Conservation (phyloP, 2,329 filamentous ascomycete genomes). For the Bertia moriformis region DNA sequence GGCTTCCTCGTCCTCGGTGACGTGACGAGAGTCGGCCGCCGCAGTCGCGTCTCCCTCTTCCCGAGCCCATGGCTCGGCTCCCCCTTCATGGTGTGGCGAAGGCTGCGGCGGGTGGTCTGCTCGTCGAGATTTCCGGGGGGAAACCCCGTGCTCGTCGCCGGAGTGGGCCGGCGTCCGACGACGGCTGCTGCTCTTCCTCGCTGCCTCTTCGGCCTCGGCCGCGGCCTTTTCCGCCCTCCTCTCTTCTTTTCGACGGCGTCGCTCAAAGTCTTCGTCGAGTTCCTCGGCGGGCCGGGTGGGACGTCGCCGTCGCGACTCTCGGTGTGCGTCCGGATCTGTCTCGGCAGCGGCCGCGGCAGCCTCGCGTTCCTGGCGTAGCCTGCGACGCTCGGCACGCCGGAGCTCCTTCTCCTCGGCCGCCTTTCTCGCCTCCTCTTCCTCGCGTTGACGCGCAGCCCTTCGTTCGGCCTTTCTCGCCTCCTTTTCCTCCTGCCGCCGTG, state of each 20-base stretch:
- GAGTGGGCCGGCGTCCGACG: constrained; percentile 24
- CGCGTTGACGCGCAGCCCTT: constrained; percentile 25
- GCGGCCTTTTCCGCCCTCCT: background rate
- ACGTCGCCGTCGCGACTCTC: background rate
- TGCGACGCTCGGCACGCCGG: constrained; percentile 31
- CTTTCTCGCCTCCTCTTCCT: constrained; percentile 28
- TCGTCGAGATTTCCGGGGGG: constrained; percentile 9
- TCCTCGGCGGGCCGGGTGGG: background rate
- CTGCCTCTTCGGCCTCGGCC: constrained; percentile 29
- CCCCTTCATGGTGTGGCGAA: constrained; percentile 40
- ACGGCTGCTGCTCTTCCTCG: constrained; percentile 27
- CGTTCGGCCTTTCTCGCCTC: constrained; percentile 30
- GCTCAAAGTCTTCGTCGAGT: background rate
- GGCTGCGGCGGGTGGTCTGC: constrained; percentile 8
- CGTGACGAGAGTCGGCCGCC: constrained; percentile 24
- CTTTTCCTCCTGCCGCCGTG: constrained; percentile 24
- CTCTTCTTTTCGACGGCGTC: background rate
- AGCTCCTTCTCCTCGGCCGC: constrained; percentile 19
- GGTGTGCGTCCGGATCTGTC: constrained; percentile 4
- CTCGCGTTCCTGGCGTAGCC: constrained; percentile 32
- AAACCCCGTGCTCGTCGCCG: constrained; percentile 23
- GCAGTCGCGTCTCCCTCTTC: no score
- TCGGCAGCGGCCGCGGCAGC: constrained; percentile 21
- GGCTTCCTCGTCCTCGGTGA: constrained; percentile 25
- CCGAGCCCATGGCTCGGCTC: no score